These are phyloP conservation scores for Marasmius oreades DNA, from an alignment of 1,284 basidiomycete species.

Conservation along the genomic window DNA sequence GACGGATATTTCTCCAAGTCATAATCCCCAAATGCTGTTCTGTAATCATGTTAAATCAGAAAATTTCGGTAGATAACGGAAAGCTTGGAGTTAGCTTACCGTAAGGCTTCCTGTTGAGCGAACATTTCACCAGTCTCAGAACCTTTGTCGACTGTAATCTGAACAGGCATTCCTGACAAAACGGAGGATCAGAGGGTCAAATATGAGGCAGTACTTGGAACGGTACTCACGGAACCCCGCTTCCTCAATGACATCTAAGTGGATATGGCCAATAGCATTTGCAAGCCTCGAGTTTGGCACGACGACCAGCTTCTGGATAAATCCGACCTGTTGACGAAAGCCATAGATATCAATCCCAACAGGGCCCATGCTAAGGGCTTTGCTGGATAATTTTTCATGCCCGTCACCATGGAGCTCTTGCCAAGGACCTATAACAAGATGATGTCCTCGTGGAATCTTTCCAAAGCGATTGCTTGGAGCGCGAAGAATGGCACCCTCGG, in stretches of 20 bases:
- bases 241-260: slow-evolving; percentile 14
- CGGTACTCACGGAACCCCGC: slow-evolving; percentile 2
- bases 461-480: slow-evolving; percentile 6
- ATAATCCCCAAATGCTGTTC: slow-evolving; percentile 2
- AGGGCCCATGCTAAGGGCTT: slow-evolving; percentile 13
- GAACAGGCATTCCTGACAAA: slow-evolving; percentile 12
- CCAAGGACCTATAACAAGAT: slow-evolving; percentile 7
- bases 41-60: background rate
- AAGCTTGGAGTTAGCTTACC: slow-evolving; percentile 4
- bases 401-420: slow-evolving; percentile 17
- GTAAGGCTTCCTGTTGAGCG: slow-evolving; percentile 7
- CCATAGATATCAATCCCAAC: slow-evolving; percentile 15
- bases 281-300: slow-evolving; percentile 12
- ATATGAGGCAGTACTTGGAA: background rate
- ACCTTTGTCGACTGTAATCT: slow-evolving; percentile 16
- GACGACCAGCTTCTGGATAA: background rate
- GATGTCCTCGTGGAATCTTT: slow-evolving; percentile 6
- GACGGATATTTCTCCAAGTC: background rate
- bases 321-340: slow-evolving; percentile 7
- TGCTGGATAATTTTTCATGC: slow-evolving; percentile 12
- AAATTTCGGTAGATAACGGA: background rate
- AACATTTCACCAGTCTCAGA: slow-evolving; percentile 14
- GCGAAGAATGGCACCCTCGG: background rate
- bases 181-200: too few species aligned
- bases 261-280: slow-evolving; percentile 10